These are phyloP conservation scores for Tuber brumale DNA, from an alignment of 495 filamentous ascomycete genomes.

Conservation along the genomic window DNA sequence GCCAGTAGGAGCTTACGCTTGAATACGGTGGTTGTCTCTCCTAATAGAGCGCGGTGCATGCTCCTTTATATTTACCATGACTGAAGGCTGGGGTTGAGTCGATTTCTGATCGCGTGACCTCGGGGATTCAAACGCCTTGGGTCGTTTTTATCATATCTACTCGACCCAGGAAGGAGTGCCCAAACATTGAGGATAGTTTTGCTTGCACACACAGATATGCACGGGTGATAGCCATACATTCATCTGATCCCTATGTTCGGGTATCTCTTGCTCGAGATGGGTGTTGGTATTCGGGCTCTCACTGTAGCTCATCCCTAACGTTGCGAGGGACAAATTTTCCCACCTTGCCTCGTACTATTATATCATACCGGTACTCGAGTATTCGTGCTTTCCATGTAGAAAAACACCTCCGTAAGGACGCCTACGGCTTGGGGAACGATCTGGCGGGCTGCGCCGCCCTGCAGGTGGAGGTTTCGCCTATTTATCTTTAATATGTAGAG, in stretches of 20 bases:
- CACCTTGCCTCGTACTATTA: not conserved
- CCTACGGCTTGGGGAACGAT: not conserved
- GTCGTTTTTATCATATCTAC: not conserved
- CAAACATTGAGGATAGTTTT: not conserved
- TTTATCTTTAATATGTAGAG: not conserved
- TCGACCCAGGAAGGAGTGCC: not conserved
- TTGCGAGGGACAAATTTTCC: not conserved
- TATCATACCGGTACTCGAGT: too few species aligned
- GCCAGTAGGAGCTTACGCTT: not conserved
- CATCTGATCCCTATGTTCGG: not conserved
- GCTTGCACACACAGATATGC: not conserved
- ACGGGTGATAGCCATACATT: not conserved
- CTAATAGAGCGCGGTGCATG: not conserved
- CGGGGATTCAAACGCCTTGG: not conserved
- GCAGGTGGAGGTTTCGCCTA: not conserved
- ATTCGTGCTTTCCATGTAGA: not conserved
- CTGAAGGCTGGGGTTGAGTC: not conserved
- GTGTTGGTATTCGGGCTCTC: not conserved
- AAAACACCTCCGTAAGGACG: not conserved
- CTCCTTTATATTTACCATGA: not conserved
- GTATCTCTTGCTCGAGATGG: too few species aligned
- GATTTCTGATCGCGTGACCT: not conserved
- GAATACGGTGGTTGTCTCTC: not conserved
- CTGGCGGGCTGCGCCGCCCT: not conserved
- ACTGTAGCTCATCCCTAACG: not conserved